Conservation (phyloP, 192 early-diverging fungal species). For the Coemansia sp. region DNA sequence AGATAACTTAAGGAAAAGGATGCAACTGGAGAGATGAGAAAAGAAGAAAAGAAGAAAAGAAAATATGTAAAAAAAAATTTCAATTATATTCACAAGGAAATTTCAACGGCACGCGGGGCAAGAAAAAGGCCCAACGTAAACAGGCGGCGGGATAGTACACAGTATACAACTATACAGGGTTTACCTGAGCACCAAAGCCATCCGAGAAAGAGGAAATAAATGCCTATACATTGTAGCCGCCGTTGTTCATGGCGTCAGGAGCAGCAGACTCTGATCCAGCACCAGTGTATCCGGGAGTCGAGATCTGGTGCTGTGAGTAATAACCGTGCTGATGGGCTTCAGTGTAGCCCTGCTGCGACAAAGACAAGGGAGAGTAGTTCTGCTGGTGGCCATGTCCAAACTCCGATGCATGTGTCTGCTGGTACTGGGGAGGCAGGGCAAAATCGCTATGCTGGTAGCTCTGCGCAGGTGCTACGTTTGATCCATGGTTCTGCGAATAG, state of each 20-base stretch:
- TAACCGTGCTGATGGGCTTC: background rate
- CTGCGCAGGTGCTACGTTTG: background rate
- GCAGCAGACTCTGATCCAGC: background rate
- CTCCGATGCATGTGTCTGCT: background rate
- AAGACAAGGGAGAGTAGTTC: slow-evolving; percentile 3
- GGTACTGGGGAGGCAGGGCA: slow-evolving; percentile 23
- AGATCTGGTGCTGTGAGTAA: slow-evolving; percentile 9
- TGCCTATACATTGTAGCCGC: slow-evolving; percentile 9
- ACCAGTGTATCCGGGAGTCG: background rate
- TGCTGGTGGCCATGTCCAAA: slow-evolving; percentile 13
- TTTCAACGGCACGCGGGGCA: background rate
- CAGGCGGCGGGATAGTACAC: background rate
- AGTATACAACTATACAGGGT: background rate
- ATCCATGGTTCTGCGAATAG: background rate
- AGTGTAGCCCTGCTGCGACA: slow-evolving; percentile 2
- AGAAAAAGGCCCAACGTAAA: background rate
- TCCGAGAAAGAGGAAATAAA: background rate
- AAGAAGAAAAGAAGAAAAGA: background rate
- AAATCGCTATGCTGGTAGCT: slow-evolving; percentile 6
- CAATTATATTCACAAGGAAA: slow-evolving; percentile 28
- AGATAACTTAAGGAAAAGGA: background rate
- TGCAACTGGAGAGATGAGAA: background rate
- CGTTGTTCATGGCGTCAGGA: slow-evolving; percentile 18
- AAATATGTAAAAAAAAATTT: slow-evolving; percentile 1
- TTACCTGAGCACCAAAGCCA: background rate